Evolutionary conservation across 164 flowering plant species (phyloP), one percentile per base, ranked within the genome.

Genomic region (Vitis rupestris): DNA sequence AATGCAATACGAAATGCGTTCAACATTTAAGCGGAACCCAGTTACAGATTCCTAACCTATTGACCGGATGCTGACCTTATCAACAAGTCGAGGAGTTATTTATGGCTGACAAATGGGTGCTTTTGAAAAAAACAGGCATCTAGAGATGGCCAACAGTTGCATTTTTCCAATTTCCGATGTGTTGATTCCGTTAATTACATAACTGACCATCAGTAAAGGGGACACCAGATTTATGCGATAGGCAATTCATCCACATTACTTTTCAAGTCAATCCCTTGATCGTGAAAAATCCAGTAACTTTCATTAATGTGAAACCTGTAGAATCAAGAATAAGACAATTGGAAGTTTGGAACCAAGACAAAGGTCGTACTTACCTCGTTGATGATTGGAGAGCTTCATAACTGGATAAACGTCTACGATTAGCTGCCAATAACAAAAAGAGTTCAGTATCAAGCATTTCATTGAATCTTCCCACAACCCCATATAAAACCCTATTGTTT

Each of bases 341-440:
- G 16, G 27, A 70, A 64, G 31, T 67, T 55, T 11, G 66, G 50
- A 53, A 54, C 10, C 31, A 68, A 53, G 11, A 53, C 1, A 58
- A 69, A 49, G 4, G 54, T 47, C 78, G 67, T 82, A 93, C 23
- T 19, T 19, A 19, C 99, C 88, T 96, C 17, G 88, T 87, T 70
- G 89, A 86, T 15, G 93, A 85, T 61, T 93, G 98, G 51, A 96
- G 91, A 49, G 97, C 95, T 82, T 96, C 98, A 84, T 91, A 95
- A 87, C 98, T 95, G 71, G 99, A 95, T 64, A 93, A 67, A 70
- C 93, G 97, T 72, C 90, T 81, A 72, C 93, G 80, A 74, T 85
- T 88, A 70, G 97, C 99, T 93, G 90, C 84, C 84, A 73, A 65
- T 55, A 68, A 11, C 23, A 70, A 53, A 57, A 44, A 30, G 67